These are phyloP conservation scores for Xylaria flabelliformis DNA, from an alignment of 495 filamentous ascomycete genomes.

Conservation along the genomic window DNA sequence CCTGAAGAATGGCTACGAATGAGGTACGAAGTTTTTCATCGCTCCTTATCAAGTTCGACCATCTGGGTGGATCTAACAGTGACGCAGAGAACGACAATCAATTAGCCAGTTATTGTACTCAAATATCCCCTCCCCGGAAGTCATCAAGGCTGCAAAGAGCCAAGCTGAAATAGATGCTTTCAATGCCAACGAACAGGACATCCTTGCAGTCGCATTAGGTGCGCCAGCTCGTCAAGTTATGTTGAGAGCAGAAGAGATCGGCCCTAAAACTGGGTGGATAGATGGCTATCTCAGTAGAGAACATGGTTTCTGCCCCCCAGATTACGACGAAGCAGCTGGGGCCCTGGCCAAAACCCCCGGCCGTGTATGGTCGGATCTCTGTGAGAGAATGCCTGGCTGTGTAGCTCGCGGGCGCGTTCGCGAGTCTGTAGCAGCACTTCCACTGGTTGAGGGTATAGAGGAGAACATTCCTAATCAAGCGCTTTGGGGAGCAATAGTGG, in stretches of 20 bases:
- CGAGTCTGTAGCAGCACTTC: constrained; percentile 55
- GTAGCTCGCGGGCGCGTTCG: constrained; percentile 55
- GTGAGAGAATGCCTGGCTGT: constrained; percentile 59
- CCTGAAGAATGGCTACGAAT: constrained; percentile 14
- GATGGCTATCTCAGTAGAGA: constrained; percentile 60
- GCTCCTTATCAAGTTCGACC: too few species aligned
- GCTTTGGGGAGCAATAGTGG: constrained; percentile 58
- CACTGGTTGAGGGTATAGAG: constrained; percentile 53
- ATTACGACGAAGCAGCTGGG: constrained; percentile 56
- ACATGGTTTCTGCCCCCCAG: constrained; percentile 58
- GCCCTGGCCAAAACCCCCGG: constrained; percentile 56
- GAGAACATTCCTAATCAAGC: constrained; percentile 58
- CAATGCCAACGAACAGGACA: constrained; percentile 51
- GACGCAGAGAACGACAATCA: not conserved
- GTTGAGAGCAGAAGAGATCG: constrained; percentile 58
- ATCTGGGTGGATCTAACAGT: not conserved
- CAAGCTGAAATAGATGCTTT: constrained; percentile 50
- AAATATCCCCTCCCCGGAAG: not conserved
- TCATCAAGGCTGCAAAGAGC: constrained; percentile 42
- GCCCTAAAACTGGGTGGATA: constrained; percentile 57
- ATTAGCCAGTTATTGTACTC: constrained; percentile 12
- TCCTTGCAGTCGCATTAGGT: constrained; percentile 57
- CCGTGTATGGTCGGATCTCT: constrained; percentile 60
- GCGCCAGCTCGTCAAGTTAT: constrained; percentile 60
- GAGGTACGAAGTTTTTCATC: not conserved